Evolutionary conservation across 1,284 basidiomycete species (phyloP).

Genomic region (Cryptococcus neoformans): DNA sequence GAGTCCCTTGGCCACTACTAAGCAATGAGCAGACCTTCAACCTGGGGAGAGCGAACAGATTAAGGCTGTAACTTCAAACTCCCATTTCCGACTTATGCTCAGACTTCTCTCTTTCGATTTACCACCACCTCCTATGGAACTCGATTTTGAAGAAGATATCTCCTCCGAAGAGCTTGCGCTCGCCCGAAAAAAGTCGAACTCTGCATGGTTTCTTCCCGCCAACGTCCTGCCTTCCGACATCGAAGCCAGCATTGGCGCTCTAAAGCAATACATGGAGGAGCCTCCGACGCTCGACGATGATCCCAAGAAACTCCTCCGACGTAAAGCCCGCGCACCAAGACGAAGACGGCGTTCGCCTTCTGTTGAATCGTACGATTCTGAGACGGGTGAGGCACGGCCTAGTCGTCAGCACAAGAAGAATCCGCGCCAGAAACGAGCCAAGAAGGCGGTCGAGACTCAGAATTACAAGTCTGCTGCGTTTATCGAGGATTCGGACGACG

Average conservation of each 20-base stretch:
- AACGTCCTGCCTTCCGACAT: conserved; percentile 27
- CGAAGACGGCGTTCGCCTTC: conserved; percentile 1
- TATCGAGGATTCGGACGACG: conserved; percentile 80
- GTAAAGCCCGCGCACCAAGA: conserved; percentile 1
- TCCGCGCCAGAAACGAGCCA: conserved; percentile 65
- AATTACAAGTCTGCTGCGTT: conserved; percentile 83
- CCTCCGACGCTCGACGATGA: conserved; percentile 27
- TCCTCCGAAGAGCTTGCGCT: conserved; percentile 6
- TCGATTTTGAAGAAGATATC: conserved; percentile 13
- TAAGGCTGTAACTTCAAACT: conserved; percentile 70
- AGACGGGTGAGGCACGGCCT: conserved; percentile 52
- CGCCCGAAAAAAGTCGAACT: background rate
- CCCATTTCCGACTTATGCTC: conserved; percentile 77
- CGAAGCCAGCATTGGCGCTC: conserved; percentile 27
- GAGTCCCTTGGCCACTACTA: background rate
- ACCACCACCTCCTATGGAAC: conserved; percentile 6
- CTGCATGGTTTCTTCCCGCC: conserved; percentile 31
- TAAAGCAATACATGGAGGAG: conserved; percentile 31
- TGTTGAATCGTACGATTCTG: conserved; percentile 53
- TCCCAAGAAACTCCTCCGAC: conserved; percentile 32
- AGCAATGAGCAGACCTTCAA: conserved; percentile 60
- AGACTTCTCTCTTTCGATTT: conserved; percentile 36
- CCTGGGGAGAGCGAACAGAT: conserved; percentile 68
- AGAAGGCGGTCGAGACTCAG: conserved; percentile 57
- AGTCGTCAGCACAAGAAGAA: conserved; percentile 1